These are phyloP conservation scores for Rubus parviflorus DNA, from an alignment of 306 rosid genomes.

Conservation along the genomic window DNA sequence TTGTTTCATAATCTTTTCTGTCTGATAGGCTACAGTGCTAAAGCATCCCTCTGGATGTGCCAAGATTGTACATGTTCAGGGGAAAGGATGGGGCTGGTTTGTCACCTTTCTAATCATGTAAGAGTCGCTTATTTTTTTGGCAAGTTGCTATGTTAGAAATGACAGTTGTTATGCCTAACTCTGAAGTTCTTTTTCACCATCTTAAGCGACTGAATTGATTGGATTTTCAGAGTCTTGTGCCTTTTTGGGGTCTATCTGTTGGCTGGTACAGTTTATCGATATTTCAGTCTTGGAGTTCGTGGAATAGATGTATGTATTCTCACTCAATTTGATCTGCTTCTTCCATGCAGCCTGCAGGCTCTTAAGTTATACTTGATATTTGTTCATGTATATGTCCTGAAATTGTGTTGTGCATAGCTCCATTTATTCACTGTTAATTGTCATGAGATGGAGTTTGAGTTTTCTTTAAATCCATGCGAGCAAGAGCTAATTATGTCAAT, in stretches of 20 bases:
- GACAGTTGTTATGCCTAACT: background rate
- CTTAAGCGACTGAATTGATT: slow-evolving; percentile 21
- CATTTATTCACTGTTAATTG: slow-evolving; percentile 6
- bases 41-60: slow-evolving; percentile 98
- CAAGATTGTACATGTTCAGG: slow-evolving; percentile 44
- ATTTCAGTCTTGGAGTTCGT: slow-evolving; percentile 54
- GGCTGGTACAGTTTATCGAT: slow-evolving; percentile 68
- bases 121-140: slow-evolving; percentile 14
- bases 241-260: slow-evolving; percentile 72
- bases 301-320: slow-evolving; percentile 73
- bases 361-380: slow-evolving; percentile 10
- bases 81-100: slow-evolving; percentile 82
- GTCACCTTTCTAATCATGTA: slow-evolving; percentile 58
- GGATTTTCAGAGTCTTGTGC: slow-evolving; percentile 62
- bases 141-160: background rate
- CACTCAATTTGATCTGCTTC: slow-evolving; percentile 18
- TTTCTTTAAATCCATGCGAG: background rate
- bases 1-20: slow-evolving; percentile 29
- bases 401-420: background rate
- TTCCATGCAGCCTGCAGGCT: background rate
- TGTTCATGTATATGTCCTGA: background rate
- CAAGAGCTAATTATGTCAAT: background rate
- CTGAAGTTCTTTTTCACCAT: slow-evolving; percentile 25
- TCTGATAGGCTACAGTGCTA: slow-evolving; percentile 64
- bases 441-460: background rate